These are phyloP conservation scores for Blastobotrys illinoisensis DNA, from an alignment of 1,139 yeast species.

Conservation along the genomic window DNA sequence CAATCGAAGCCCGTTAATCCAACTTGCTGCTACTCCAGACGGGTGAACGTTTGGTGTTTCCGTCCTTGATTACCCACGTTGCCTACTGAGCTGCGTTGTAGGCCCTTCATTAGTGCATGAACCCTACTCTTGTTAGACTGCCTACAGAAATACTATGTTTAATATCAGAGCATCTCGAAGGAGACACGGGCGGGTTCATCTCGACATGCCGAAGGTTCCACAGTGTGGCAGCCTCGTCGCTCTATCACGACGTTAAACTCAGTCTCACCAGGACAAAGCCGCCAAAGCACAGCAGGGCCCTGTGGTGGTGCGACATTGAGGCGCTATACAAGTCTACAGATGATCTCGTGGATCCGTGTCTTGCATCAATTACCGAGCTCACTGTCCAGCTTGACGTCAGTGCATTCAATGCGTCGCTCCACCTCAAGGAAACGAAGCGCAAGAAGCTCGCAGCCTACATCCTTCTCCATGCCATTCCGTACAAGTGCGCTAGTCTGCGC, in stretches of 20 bases:
- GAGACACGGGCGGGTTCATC: background rate
- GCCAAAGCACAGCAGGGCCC: background rate
- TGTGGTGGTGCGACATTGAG: background rate
- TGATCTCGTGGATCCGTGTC: background rate
- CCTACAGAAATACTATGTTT: background rate
- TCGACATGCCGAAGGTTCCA: background rate
- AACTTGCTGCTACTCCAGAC: background rate
- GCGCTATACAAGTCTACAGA: background rate
- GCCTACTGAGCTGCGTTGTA: background rate
- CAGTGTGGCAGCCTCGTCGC: background rate
- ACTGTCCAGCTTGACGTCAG: background rate
- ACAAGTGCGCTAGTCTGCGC: background rate
- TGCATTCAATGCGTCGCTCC: background rate
- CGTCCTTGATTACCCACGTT: background rate
- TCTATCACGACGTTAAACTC: background rate
- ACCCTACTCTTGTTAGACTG: background rate
- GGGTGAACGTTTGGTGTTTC: background rate
- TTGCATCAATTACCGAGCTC: background rate
- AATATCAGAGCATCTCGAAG: background rate
- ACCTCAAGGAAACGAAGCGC: background rate
- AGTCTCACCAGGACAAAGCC: background rate
- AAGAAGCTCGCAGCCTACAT: background rate
- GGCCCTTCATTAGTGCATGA: background rate
- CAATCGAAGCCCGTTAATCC: background rate
- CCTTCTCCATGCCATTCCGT: background rate